Evolutionary conservation across 1,139 yeast species (phyloP), one percentile per base, ranked within the genome.

Genomic region (Sugiyamaella paludigena): DNA sequence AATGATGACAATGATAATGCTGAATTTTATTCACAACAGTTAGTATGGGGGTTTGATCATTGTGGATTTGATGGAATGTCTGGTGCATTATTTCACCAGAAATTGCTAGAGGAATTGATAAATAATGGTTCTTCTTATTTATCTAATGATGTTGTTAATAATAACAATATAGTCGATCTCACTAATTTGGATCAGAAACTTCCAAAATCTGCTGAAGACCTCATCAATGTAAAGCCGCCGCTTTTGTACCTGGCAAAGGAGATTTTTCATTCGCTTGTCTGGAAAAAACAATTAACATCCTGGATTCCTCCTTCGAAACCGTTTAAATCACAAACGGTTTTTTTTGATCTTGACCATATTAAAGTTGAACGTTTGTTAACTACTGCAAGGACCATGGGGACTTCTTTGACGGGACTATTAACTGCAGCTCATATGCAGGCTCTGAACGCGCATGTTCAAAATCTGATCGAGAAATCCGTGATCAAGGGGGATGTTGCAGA

Each of bases 41-140:
- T 47, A 11, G 52, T 56, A 28, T 58, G 54, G 54, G 58, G 47
- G 11, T 60, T 56, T 48, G 60, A 60, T 45, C 63, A 60, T 45
- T 31, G 56, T 4, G 38, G 40, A 4, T 48, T 53, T 44, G 63
- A 60, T 37, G 63, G 63, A 30, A 53, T 52, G 29, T 51, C 58
- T 8, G 63, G 63, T 1, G 47, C 56, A 6, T 32, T 45, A 13
- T 58, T 60, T 47, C 63, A 59, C 37, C 30, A 46, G 26, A 37
- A 49, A 32, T 49, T 60, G 28, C 34, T 56, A 11, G 32, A 35
- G 4, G 46, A 47, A 8, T 42, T 58, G 28, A 45, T 44, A 19
- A 5, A 19, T 19, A 5, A 19, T 19, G 5, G 24, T 19, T 4
- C 3, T 29, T 38, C 28, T n/a, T n/a, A n/a, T n/a, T n/a, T n/a